Percentiles rank a stretch among this genome's conserved stretches.
phyloP scores from a whole-genome alignment of 306 rosid species.

The Luffa aegyptiaca region DNA sequence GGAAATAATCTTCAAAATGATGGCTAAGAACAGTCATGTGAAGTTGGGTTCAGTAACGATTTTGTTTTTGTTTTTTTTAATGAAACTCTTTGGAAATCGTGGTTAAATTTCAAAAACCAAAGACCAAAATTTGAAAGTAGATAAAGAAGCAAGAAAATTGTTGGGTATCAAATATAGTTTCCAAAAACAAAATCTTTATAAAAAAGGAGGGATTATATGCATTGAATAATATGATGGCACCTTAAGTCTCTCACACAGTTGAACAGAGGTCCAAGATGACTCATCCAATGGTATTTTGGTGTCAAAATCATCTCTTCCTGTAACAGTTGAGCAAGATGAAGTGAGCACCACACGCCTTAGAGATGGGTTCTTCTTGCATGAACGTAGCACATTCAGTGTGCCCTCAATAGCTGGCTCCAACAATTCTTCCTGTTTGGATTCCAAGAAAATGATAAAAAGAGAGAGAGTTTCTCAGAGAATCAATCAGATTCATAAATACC shows the following conservation, averaged over 20 bases:
- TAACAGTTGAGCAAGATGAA: slow-evolving; percentile 69
- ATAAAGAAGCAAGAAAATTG: neutral
- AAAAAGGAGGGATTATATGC: neutral
- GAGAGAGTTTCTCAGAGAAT: neutral
- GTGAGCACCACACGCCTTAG: slow-evolving; percentile 65
- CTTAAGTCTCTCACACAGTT: slow-evolving; percentile 47
- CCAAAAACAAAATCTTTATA: neutral
- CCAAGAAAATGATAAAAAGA: neutral
- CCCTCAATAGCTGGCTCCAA: slow-evolving; percentile 66
- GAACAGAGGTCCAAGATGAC: slow-evolving; percentile 63
- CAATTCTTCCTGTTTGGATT: slow-evolving; percentile 36
- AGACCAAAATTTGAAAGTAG: neutral
- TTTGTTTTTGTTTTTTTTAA: neutral
- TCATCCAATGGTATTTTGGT: slow-evolving; percentile 53
- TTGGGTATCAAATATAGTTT: neutral
- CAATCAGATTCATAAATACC: neutral
- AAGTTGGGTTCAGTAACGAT: neutral
- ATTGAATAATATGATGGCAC: slow-evolving; percentile 14
- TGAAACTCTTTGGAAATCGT: neutral
- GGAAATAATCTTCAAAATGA: neutral
- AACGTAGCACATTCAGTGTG: slow-evolving; percentile 63
- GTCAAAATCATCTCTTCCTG: slow-evolving; percentile 49
- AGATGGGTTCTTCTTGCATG: slow-evolving; percentile 50
- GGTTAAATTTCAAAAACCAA: neutral
- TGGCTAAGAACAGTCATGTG: neutral